Base-by-base conservation (phyloP, 768 basidiomycete genomes). In the Kwoniella botswanensis region DNA sequence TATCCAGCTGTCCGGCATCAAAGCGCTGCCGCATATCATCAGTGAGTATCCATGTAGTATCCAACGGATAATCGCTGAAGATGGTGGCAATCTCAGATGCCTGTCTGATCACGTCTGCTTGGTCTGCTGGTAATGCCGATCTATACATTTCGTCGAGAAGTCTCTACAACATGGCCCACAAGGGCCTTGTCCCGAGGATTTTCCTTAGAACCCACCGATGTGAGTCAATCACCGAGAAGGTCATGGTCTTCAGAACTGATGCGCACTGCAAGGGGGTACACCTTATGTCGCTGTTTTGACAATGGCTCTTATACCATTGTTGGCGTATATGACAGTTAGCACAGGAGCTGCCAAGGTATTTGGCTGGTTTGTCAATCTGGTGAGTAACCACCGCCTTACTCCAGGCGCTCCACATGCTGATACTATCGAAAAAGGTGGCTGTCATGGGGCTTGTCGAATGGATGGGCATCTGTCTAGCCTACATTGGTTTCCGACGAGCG, bases 401-500 rank as follows among this genome's bases (percentile, higher is more conserved):
- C 35, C 35, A 7, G 35, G 5, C 35, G 35, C 35, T 6, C 35
- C 35, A 7, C 35, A 35, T 35, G 35, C 35, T 35, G 35, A 35
- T 35, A 35, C 0, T 9, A 35, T 35, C 35, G 35, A 35, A 35
- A 35, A 35, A 63, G 61, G 82, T 91, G 10, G 71, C 92, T 52
- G 73, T 73, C 17, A 73, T 79, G 18, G 84, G 82, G 53, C 71
- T 94, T 42, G 86, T 92, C 86, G 90, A 91, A 3, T 93, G 93
- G 93, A 88, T 89, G 69, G 90, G 89, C 58, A 93, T 94, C 79
- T 86, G 85, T 65, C 35, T 93, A 60, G 91, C 91, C 7, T 93
- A 92, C 79, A 72, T 92, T 65, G 90, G 94, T 46, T 97, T 97
- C 87, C 87, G 93, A 83, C 81, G 86, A 18, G 96, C 93, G 65